Base-by-base conservation (phyloP, 202 grass and related monocot species). In the Alloteropsis angusta region DNA sequence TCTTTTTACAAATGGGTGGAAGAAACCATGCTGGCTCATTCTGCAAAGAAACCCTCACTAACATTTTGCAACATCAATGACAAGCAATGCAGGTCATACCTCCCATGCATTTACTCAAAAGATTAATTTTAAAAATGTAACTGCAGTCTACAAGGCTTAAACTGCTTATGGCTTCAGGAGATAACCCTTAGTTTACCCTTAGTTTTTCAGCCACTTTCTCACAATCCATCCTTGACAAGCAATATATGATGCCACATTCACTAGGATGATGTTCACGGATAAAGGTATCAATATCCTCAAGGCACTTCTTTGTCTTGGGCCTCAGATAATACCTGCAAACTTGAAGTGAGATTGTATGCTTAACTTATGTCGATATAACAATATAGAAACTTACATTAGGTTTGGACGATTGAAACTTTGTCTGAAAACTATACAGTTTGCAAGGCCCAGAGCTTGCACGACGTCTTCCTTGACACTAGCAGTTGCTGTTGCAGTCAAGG, bases 351-450 rank as follows among this genome's bases (percentile, higher is more conserved):
- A 85, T 45, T 36, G 13, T 68, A 21, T 84, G 23, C 61, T 50
- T 54, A 69, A 80, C 46, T 65, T 75, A 66, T 4, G 25, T 14
- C 18, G 44, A 81, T 14, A 57, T 65, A 68, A 65, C 58, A 44
- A 65, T 25, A 67, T 32, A 89, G n/a, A 2, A 48, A 86, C 72
- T 57, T 43, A 87, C 88, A 85, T 92, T 46, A 98, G 91, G 67
- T 98, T 98, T 79, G 87, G 66, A 50, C 95, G 89, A 86, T 98
- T 98, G 71, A 98, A 98, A 86, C 95, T 98, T 83, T 98, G 95
- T 70, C 79, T 66, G 64, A 98, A 98, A 85, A 98, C 74, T 62
- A 98, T 87, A 54, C 95, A 98, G 50, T 98, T 94, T 68, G 69
- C 71, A 25, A 98, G 89, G 54, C 89, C 92, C 54, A 98, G 68